Evolutionary conservation across 2,329 filamentous ascomycete species (phyloP), one percentile per base, ranked within the genome.

Genomic region (Calonectria hongkongensis): DNA sequence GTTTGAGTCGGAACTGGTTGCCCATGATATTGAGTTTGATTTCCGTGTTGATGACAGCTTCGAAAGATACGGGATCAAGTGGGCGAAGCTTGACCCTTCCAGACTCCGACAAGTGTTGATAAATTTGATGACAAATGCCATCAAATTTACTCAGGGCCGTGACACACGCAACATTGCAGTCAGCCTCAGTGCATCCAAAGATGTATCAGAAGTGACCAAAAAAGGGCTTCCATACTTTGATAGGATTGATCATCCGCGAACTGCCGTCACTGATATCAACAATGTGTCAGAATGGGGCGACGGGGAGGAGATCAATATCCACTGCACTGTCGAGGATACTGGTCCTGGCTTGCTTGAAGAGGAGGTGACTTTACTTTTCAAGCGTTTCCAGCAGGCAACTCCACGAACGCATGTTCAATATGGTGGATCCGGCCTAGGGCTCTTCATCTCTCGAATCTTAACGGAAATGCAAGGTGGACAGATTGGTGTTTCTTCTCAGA

Each of bases 391-490:
- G 15, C 92, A 94, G 79, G 92, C 92, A 0, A 90, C 90, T 9
- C 92, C 92, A 4, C 87, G 92, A 33, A 94, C 92, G 0, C 93
- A 94, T 78, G 92, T 94, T 2, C 91, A 93, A 74, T 94, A 94
- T 74, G 93, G 93, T 27, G 93, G 93, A 9, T 93, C 91, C 0
- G 93, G 93, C 0, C 84, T 94, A 0, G 93, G 93, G 0, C 85
- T 96, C 1, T 95, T 95, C 84, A 95, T 96, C 80, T 94, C 92
- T 5, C 89, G 93, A 45, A 93, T 94, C 77, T 85, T 96, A 62
- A 94, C 93, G 2, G 93, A 95, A 80, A 85, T 95, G 63, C 94
- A 95, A 83, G 94, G 94, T 16, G 94, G 94, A 2, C 93, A 95
- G 80, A 94, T 95, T 68, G 93, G 93, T 9, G 93, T 95, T 3